A percentile compares a stretch with the other conserved stretches of the same genome.
Conservation (phyloP, 2,329 filamentous ascomycete species). For the Alternaria brassicae region DNA sequence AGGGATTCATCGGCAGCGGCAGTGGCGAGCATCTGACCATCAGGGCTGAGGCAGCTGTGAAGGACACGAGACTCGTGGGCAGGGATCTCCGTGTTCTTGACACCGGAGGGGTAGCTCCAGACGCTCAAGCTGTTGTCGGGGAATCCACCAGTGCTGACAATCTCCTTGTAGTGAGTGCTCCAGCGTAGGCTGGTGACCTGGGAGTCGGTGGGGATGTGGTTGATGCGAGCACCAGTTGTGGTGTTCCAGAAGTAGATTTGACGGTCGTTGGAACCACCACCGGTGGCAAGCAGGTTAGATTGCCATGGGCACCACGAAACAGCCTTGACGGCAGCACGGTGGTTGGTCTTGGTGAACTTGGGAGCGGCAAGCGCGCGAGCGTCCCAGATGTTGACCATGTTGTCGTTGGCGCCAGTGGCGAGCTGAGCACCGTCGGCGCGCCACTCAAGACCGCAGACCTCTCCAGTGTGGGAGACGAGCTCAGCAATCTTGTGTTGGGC, state of each 20-base stretch:
- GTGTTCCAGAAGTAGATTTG: conserved; percentile 99
- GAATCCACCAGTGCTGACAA: conserved; percentile 96
- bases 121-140: conserved; percentile 99
- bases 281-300: conserved; percentile 93
- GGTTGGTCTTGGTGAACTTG: conserved; percentile 99
- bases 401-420: conserved; percentile 97
- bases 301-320: conserved; percentile 99
- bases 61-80: conserved; percentile 96
- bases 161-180: conserved; percentile 97
- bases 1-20: conserved; percentile 94
- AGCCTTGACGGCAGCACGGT: conserved; percentile 98
- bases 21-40: conserved; percentile 97
- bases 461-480: conserved; percentile 94
- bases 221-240: conserved; percentile 94
- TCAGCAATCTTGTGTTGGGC: conserved; percentile 98
- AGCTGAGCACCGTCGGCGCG: conserved; percentile 94
- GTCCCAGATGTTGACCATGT: conserved; percentile 99
- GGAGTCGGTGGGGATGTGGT: conserved; percentile 98
- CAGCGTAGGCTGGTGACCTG: conserved; percentile 96
- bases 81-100: conserved; percentile 97
- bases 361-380: conserved; percentile 89
- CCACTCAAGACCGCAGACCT: conserved; percentile 98
- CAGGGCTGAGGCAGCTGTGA: conserved; percentile 95
- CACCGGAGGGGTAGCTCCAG: conserved; percentile 97
- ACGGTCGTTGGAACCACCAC: conserved; percentile 93